Conservation (phyloP, 495 filamentous ascomycete genomes). For the Sabuloglossum arenarium region DNA sequence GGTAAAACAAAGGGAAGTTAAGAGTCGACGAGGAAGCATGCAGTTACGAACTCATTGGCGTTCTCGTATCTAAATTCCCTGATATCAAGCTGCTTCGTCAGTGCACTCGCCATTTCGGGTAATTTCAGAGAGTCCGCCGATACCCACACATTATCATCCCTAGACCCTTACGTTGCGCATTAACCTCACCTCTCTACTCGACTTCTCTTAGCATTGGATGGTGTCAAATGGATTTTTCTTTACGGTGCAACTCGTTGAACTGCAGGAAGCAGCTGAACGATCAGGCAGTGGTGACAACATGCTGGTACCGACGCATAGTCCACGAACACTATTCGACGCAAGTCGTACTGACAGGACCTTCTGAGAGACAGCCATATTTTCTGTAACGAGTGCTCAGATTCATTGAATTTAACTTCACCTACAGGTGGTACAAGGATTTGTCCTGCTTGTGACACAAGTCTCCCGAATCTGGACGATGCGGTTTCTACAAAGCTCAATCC, state of each 20-base stretch:
- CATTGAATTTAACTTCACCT: constrained; percentile 39
- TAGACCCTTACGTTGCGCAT: background rate
- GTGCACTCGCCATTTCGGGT: background rate
- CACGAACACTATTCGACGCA: background rate
- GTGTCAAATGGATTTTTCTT: constrained; percentile 40
- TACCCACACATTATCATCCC: background rate
- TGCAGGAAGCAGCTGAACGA: constrained; percentile 55
- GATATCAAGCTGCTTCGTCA: background rate
- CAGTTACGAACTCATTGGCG: background rate
- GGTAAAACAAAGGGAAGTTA: background rate
- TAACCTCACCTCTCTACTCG: background rate
- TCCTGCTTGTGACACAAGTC: constrained; percentile 57
- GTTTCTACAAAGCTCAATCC: constrained; percentile 60
- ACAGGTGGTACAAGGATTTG: constrained; percentile 37
- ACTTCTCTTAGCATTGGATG: constrained; percentile 1
- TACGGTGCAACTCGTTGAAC: constrained; percentile 67
- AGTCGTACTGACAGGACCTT: constrained; percentile 6
- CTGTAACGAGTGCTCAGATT: constrained; percentile 55
- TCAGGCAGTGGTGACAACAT: constrained; percentile 75
- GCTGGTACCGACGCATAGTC: constrained; percentile 34
- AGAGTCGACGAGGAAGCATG: background rate
- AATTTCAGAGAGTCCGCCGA: too few species aligned
- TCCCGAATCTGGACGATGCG: constrained; percentile 59
- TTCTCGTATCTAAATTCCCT: background rate
- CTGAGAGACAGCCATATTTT: constrained; percentile 47